Evolutionary conservation across 2,329 filamentous ascomycete species (phyloP).

Genomic region (Alternaria tenuissima): DNA sequence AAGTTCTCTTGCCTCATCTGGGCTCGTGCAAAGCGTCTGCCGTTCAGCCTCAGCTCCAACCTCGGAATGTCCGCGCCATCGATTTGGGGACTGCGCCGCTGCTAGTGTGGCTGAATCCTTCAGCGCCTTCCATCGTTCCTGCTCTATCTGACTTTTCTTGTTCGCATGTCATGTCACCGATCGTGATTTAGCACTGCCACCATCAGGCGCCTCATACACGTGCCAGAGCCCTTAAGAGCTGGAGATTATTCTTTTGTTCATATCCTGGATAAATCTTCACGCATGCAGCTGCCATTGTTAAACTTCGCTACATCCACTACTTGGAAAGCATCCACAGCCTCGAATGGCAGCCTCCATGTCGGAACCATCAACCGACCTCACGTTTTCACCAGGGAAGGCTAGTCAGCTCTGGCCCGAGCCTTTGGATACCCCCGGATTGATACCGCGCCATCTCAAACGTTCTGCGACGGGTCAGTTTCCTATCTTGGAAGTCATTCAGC

Average conservation of each 20-base stretch:
- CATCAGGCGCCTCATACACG: background rate
- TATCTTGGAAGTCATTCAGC: slow-evolving; percentile 41
- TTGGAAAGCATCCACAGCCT: background rate
- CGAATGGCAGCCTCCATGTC: background rate
- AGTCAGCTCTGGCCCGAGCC: slow-evolving; percentile 34
- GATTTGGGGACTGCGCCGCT: background rate
- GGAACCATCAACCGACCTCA: background rate
- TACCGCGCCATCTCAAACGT: slow-evolving; percentile 36
- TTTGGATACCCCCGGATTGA: slow-evolving; percentile 33
- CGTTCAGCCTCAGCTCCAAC: slow-evolving; percentile 1
- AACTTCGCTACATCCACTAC: background rate
- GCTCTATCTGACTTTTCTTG: background rate
- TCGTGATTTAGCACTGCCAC: background rate
- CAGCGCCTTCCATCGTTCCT: background rate
- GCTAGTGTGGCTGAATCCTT: background rate
- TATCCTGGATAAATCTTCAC: background rate
- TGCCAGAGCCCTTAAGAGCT: background rate
- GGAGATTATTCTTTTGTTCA: background rate
- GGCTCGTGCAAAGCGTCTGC: background rate
- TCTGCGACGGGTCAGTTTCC: slow-evolving; percentile 28
- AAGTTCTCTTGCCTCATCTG: background rate
- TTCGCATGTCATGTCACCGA: background rate
- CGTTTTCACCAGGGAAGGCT: background rate
- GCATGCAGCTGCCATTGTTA: background rate
- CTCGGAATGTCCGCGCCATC: background rate